Conservation (phyloP, 2,329 filamentous ascomycete genomes). For the Cucurbitaria berberidis region DNA sequence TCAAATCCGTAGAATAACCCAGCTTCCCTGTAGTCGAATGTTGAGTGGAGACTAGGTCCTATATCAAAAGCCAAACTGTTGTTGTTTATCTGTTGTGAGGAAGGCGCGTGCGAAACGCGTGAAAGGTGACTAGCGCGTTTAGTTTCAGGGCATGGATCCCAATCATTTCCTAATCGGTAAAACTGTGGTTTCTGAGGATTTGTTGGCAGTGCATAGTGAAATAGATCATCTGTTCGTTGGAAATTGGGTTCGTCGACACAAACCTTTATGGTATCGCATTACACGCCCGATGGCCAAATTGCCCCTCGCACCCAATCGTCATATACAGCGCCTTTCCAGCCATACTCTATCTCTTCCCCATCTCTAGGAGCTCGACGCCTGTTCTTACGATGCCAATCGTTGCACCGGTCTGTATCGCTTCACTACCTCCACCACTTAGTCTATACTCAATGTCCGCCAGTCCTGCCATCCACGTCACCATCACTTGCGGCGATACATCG, state of each 20-base stretch:
- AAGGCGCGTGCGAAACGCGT: slow-evolving; percentile 14
- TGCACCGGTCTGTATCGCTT: slow-evolving; percentile 89
- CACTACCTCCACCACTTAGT: slow-evolving; percentile 83
- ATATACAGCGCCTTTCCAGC: not conserved
- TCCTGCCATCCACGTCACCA: slow-evolving; percentile 90
- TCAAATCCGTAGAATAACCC: too few species aligned
- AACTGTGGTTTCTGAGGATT: not conserved
- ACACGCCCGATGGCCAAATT: not conserved
- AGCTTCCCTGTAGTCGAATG: too few species aligned
- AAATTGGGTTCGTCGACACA: not conserved
- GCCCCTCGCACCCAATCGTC: not conserved
- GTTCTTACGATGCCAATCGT: slow-evolving; percentile 86
- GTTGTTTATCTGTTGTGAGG: slow-evolving; percentile 8
- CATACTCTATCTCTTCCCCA: slow-evolving; percentile 31
- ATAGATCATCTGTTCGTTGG: not conserved
- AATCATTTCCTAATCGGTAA: not conserved
- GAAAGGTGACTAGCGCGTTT: slow-evolving; percentile 15
- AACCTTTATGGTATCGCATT: slow-evolving; percentile 13
- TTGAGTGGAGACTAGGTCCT: not conserved
- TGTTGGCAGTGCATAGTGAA: not conserved
- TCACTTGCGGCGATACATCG: slow-evolving; percentile 83
- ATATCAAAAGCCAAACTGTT: not conserved
- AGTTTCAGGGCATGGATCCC: slow-evolving; percentile 8
- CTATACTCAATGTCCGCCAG: slow-evolving; percentile 93
- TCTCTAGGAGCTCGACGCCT: slow-evolving; percentile 73